A percentile compares a stretch with the other conserved stretches of the same genome.
phyloP scores from a whole-genome alignment of 345 rosid genomes.

The Lepidium didymum region DNA sequence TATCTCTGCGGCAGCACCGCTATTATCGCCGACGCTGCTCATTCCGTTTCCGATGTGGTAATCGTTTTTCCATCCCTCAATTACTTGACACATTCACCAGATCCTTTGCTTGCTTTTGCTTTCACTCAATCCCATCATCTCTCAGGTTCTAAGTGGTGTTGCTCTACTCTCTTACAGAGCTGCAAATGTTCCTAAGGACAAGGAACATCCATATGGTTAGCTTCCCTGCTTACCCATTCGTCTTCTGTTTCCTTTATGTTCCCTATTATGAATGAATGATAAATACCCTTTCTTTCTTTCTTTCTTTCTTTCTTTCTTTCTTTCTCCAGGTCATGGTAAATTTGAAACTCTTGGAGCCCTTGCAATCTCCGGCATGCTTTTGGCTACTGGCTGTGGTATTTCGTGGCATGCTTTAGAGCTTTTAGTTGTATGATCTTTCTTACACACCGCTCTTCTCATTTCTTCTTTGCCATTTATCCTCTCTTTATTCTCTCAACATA shows the following conservation, averaged over 20 bases:
- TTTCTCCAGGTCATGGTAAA: constrained; percentile 72
- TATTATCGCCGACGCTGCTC: constrained; percentile 36
- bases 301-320: neutral
- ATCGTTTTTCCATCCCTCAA: neutral
- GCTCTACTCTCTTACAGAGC: constrained; percentile 82
- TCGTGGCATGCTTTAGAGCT: constrained; percentile 80
- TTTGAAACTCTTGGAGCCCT: constrained; percentile 93
- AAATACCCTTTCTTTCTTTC: neutral
- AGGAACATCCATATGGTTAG: constrained; percentile 89
- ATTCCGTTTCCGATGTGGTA: constrained; percentile 38
- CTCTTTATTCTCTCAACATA: neutral
- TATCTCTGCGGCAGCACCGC: constrained; percentile 37
- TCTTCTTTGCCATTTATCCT: neutral
- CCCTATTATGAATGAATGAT: too few relatives aligned
- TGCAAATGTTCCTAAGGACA: constrained; percentile 79
- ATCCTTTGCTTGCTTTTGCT: too few relatives aligned
- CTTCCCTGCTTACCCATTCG: neutral
- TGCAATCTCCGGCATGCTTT: constrained; percentile 87
- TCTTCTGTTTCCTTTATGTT: neutral
- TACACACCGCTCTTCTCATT: neutral
- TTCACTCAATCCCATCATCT: neutral
- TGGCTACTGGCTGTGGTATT: constrained; percentile 85
- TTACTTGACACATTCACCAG: too few relatives aligned
- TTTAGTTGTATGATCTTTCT: constrained; percentile 39
- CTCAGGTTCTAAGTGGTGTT: constrained; percentile 83